Evolutionary conservation across 2,329 filamentous ascomycete species (phyloP).

Genomic region (Coniochaeta prunicola): DNA sequence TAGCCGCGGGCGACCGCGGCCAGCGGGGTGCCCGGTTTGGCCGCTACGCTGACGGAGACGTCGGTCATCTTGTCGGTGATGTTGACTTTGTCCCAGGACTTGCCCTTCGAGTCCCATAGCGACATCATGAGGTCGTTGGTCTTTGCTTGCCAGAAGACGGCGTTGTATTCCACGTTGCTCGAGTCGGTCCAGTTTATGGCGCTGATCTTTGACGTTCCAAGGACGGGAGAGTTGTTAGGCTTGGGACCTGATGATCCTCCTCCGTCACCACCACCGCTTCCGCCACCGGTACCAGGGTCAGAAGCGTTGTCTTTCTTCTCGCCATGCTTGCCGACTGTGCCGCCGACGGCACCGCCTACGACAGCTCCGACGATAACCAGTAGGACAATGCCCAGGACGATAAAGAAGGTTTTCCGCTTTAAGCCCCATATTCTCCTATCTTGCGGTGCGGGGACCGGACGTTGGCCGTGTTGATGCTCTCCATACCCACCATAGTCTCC

Average conservation of each 20-base stretch:
- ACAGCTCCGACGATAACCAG: slow-evolving; percentile 10
- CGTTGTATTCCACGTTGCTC: slow-evolving; percentile 4
- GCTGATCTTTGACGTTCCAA: slow-evolving; percentile 2
- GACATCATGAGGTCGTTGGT: slow-evolving; percentile 7
- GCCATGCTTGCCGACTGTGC: slow-evolving; percentile 7
- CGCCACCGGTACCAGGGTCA: background rate
- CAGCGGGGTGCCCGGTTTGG: slow-evolving; percentile 1
- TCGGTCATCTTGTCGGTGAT: slow-evolving; percentile 6
- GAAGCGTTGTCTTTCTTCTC: background rate
- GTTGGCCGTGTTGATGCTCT: background rate
- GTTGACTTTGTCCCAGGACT: slow-evolving; percentile 5
- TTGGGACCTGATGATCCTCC: background rate
- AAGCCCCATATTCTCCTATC: slow-evolving; percentile 8
- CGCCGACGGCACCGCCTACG: slow-evolving; percentile 12
- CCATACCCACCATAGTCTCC: background rate
- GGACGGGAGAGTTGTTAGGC: slow-evolving; percentile 3
- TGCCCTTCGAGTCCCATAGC: slow-evolving; percentile 4
- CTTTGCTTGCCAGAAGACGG: slow-evolving; percentile 9
- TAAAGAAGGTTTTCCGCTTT: slow-evolving; percentile 9
- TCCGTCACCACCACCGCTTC: background rate
- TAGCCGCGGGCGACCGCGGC: background rate
- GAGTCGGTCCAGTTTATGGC: slow-evolving; percentile 10
- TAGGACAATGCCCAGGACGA: slow-evolving; percentile 6
- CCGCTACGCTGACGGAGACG: background rate
- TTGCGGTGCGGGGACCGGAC: background rate